Percentiles rank a stretch among this genome's conserved stretches.
Conservation (phyloP, 2,329 filamentous ascomycete species). For the Stachybotrys chartarum region DNA sequence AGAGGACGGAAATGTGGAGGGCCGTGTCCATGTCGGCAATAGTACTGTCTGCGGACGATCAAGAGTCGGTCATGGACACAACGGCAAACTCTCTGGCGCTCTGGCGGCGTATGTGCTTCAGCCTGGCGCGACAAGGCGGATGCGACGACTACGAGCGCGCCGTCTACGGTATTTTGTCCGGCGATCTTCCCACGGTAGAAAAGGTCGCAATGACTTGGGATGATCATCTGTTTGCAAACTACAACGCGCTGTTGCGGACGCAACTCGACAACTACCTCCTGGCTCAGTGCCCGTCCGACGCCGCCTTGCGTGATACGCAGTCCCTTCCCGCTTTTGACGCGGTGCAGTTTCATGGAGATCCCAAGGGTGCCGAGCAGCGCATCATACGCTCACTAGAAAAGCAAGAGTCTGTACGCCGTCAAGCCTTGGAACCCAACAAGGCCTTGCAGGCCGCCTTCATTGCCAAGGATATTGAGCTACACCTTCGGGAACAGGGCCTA, state of each 20-base stretch:
- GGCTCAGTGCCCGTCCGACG: constrained; percentile 43
- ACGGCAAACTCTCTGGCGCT: constrained; percentile 45
- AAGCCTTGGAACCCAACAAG: constrained; percentile 61
- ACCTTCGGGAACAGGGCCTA: constrained; percentile 53
- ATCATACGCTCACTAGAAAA: constrained; percentile 56
- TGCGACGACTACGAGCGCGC: constrained; percentile 76
- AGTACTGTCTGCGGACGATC: constrained; percentile 46
- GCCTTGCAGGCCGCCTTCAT: constrained; percentile 71
- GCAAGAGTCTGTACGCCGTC: constrained; percentile 45
- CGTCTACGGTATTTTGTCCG: constrained; percentile 84
- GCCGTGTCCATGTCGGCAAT: constrained; percentile 74
- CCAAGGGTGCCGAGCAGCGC: constrained; percentile 42
- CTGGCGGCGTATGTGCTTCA: constrained; percentile 74
- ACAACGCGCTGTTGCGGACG: constrained; percentile 75
- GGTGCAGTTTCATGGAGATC: constrained; percentile 53
- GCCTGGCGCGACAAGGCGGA: constrained; percentile 60
- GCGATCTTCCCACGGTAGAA: constrained; percentile 72
- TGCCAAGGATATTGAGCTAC: constrained; percentile 50
- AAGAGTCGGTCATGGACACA: constrained; percentile 26
- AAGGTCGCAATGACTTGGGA: constrained; percentile 75
- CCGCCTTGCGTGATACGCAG: constrained; percentile 46
- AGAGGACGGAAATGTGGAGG: constrained; percentile 83
- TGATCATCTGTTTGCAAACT: constrained; percentile 79
- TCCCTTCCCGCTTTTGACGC: constrained; percentile 59
- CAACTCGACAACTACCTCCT: constrained; percentile 71